Evolutionary conservation across 1,139 yeast genomes (phyloP).

Genomic region (Scheffersomyces parashehatae): DNA sequence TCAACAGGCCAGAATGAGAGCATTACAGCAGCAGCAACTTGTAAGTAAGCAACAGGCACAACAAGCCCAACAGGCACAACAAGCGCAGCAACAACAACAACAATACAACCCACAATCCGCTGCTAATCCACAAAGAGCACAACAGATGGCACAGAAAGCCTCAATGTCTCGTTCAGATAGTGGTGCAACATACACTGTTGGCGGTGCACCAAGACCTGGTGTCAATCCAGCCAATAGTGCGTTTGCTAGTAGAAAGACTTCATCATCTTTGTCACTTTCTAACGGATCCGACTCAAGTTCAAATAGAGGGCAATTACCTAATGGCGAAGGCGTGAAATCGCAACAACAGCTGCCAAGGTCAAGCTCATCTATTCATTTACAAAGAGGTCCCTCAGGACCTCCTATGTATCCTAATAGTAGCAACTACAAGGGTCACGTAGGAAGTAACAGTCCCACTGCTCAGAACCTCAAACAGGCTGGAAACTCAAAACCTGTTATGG

Average conservation of each 20-base stretch:
- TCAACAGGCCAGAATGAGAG: slow-evolving; percentile 49
- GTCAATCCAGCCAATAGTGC: not conserved
- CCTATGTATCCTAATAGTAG: not conserved
- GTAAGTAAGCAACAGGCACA: slow-evolving; percentile 46
- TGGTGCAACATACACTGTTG: not conserved
- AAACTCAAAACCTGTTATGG: not conserved
- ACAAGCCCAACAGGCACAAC: slow-evolving; percentile 33
- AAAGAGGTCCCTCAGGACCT: not conserved
- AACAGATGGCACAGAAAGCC: not conserved
- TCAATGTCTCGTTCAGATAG: not conserved
- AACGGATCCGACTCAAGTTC: not conserved
- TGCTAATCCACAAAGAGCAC: not conserved
- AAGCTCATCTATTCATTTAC: not conserved
- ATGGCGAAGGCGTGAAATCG: not conserved
- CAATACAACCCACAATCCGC: slow-evolving; percentile 8
- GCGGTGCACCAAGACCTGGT: not conserved
- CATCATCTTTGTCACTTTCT: not conserved
- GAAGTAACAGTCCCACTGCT: not conserved
- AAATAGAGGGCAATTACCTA: not conserved
- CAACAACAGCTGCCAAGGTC: not conserved
- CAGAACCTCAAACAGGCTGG: not conserved
- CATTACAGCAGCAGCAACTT: slow-evolving; percentile 43
- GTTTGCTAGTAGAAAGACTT: not conserved
- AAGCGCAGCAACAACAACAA: slow-evolving; percentile 28
- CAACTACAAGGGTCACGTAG: not conserved